Conservation (phyloP, 1,284 basidiomycete species). For the Abortiporus biennis region DNA sequence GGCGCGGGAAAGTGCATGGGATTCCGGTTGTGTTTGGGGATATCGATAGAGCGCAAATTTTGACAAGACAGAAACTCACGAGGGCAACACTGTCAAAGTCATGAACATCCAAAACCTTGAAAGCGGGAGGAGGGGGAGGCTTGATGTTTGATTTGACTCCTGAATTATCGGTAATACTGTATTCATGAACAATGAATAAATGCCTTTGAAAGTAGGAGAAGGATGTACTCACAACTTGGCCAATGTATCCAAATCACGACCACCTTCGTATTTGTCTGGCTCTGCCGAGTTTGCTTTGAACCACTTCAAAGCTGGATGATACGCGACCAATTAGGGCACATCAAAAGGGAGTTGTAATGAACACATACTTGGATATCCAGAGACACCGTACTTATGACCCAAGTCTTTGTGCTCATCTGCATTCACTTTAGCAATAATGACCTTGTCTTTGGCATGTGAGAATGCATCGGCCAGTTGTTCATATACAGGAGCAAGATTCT, state of each 20-base stretch:
- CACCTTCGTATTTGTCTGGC: slow-evolving; percentile 69
- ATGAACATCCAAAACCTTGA: slow-evolving; percentile 60
- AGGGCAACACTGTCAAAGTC: slow-evolving; percentile 77
- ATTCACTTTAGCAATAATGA: slow-evolving; percentile 89
- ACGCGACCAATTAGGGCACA: slow-evolving; percentile 7
- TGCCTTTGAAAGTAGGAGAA: slow-evolving; percentile 3
- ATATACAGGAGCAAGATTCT: slow-evolving; percentile 84
- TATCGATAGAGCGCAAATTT: too few species aligned
- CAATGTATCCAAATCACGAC: slow-evolving; percentile 78
- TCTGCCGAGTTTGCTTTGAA: slow-evolving; percentile 67
- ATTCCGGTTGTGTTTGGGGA: slow-evolving; percentile 10
- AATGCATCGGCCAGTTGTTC: slow-evolving; percentile 89
- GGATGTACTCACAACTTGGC: slow-evolving; percentile 57
- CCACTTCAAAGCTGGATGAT: slow-evolving; percentile 78
- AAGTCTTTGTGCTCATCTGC: slow-evolving; percentile 78
- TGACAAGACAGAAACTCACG: slow-evolving; percentile 33
- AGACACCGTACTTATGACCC: slow-evolving; percentile 71
- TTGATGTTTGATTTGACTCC: slow-evolving; percentile 84
- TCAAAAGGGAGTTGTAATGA: background rate
- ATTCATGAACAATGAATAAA: slow-evolving; percentile 1
- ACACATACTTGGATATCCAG: slow-evolving; percentile 80
- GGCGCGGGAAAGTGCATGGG: too few species aligned
- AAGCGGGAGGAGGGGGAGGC: slow-evolving; percentile 74
- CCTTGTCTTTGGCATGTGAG: slow-evolving; percentile 70
- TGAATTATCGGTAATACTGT: slow-evolving; percentile 68